A percentile compares a stretch with the other conserved stretches of the same genome.
These are phyloP conservation scores for Diutina ranongensis DNA, from an alignment of 1,139 yeast genomes.

Conservation along the genomic window DNA sequence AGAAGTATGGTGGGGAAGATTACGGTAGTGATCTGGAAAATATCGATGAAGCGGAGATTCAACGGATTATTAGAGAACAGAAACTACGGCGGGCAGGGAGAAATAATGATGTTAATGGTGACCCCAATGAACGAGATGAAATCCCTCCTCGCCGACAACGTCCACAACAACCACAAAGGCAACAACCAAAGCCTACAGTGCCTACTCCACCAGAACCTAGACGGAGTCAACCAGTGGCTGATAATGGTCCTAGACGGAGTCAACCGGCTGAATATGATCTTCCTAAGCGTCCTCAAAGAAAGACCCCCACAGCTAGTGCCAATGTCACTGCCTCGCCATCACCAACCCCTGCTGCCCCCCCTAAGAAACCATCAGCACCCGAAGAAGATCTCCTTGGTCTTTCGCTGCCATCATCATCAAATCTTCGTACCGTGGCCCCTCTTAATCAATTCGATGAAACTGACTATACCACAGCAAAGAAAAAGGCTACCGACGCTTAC, in stretches of 20 bases:
- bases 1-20: slow-evolving; percentile 27
- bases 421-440: slow-evolving; percentile 9
- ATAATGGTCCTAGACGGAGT: background rate
- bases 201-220: background rate
- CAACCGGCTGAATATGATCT: background rate
- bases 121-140: background rate
- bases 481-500: slow-evolving; percentile 52
- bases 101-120: background rate
- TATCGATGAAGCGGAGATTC: slow-evolving; percentile 31
- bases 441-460: slow-evolving; percentile 35
- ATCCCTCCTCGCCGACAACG: no score
- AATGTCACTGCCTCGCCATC: background rate
- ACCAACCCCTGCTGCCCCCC: slow-evolving; percentile 1
- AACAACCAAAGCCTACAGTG: background rate
- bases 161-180: background rate
- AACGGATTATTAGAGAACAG: slow-evolving; percentile 27
- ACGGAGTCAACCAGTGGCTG: background rate
- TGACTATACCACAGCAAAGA: slow-evolving; percentile 45
- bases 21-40: slow-evolving; percentile 36
- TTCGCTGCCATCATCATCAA: background rate
- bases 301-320: background rate
- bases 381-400: slow-evolving; percentile 5
- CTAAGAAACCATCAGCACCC: slow-evolving; percentile 6
- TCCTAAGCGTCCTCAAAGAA: background rate
- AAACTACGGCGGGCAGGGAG: slow-evolving; percentile 10